Conservation (phyloP, 1,284 basidiomycete genomes). For the Xerocomus nothofagi region DNA sequence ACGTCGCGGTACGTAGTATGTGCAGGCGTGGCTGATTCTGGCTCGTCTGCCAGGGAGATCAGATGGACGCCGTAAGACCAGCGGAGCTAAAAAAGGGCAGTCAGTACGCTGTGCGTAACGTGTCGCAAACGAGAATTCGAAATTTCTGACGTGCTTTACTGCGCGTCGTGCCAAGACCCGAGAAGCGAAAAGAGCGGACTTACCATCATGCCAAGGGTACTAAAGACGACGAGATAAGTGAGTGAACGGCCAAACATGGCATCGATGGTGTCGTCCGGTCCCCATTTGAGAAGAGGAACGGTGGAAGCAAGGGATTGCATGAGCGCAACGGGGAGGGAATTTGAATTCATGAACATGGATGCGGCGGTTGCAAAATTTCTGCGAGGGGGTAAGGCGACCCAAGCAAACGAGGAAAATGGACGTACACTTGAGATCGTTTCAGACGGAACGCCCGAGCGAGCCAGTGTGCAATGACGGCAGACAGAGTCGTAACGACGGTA, state of each 20-base stretch:
- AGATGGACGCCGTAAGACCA: constrained; percentile 88
- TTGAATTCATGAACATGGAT: constrained; percentile 89
- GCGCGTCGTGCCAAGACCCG: background rate
- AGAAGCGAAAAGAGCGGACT: constrained; percentile 11
- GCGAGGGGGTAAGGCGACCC: background rate
- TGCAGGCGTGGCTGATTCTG: constrained; percentile 16
- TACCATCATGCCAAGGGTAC: constrained; percentile 91
- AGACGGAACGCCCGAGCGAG: constrained; percentile 54
- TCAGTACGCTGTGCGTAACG: background rate
- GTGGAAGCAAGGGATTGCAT: constrained; percentile 88
- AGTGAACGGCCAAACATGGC: constrained; percentile 91
- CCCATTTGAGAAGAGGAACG: constrained; percentile 86
- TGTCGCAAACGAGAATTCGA: background rate
- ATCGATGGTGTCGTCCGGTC: constrained; percentile 74
- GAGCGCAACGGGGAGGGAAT: constrained; percentile 90
- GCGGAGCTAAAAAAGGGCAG: constrained; percentile 59
- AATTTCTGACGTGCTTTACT: background rate
- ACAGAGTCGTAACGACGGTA: constrained; percentile 65
- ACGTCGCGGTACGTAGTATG: constrained; percentile 10
- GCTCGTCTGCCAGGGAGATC: constrained; percentile 70
- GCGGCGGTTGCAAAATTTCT: constrained; percentile 86
- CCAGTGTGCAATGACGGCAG: constrained; percentile 53
- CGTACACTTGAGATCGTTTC: constrained; percentile 62
- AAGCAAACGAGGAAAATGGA: background rate
- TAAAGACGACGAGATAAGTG: constrained; percentile 91